Base-by-base conservation (phyloP, 768 basidiomycete species). In the Tubosaeta sp. region DNA sequence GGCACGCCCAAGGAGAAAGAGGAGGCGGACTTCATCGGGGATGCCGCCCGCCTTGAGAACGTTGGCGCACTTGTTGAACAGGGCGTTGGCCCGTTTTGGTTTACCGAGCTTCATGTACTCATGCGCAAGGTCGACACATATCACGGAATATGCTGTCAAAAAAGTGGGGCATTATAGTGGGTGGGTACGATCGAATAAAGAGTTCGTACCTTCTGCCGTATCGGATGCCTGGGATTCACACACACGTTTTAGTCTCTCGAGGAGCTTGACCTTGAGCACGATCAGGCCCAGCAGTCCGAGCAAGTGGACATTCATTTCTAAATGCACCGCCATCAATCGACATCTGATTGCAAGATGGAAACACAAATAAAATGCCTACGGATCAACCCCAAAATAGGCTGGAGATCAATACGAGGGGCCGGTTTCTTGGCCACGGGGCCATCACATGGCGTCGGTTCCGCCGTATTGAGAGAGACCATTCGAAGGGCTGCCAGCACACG, bases 31-130 rank as follows among this genome's bases (percentile, higher is more conserved):
- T 10, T 83, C 82, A 5, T 77, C 74, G 0, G 85, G 79, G 0
- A 78, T 70, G 2, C 72, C 62, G 0, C 68, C 71, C n/a, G 63
- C 70, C 45, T 76, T 73, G 10, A 84, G 70, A 4, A 74, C 57
- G 29, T 69, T 73, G 13, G 83, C 68, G 1, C 78, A 77, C 32
- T 80, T 81, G n/a, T 68, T 76, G 60, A 91, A 88, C 17, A 95
- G 77, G 2, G 71, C 62, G 1, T 72, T 74, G 0, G 93, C 92
- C 34, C 86, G 80, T 47, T 80, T 80, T 2, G 72, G 68, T 65
- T 87, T 90, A 4, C 95, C 94, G 1, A 97, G 76, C 33, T 77
- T 80, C 42, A 84, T 72, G 60, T 94, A 93, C 64, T 94, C 91
- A 50, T 83, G 77, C 0, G 88, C 94, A 6, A 95, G 77, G 39